Evolutionary conservation across 805 yeast genomes (phyloP).

Genomic region (Jamesozyma jinghongensis): DNA sequence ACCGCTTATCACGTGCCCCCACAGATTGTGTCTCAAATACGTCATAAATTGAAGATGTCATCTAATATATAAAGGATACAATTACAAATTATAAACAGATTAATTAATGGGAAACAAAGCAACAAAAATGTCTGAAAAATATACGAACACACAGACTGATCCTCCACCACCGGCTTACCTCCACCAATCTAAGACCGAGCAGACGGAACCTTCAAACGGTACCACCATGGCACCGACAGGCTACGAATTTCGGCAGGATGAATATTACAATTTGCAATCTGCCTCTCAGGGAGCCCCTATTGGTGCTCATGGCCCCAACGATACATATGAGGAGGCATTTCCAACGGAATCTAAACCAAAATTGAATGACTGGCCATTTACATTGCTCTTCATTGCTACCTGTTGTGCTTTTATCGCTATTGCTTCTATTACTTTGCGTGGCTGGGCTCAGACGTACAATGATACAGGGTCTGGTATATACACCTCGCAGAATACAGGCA

Average conservation of each 20-base stretch:
- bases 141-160: constrained; percentile 1
- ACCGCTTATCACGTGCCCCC: too few species aligned
- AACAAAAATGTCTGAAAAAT: background rate
- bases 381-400: constrained; percentile 41
- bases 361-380: constrained; percentile 65
- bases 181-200: background rate
- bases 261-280: constrained; percentile 24
- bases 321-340: constrained; percentile 57
- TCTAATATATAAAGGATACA: background rate
- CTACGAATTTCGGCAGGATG: constrained; percentile 22
- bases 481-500: constrained; percentile 40
- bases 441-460: constrained; percentile 47
- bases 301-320: constrained; percentile 24
- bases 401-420: constrained; percentile 61
- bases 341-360: constrained; percentile 42
- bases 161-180: constrained; percentile 14
- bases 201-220: background rate
- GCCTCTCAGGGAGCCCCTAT: constrained; percentile 31
- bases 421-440: constrained; percentile 58
- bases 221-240: constrained; percentile 1
- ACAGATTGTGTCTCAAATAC: too few species aligned
- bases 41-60: too few species aligned
- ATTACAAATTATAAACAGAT: too few species aligned
- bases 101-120: too few species aligned
- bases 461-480: constrained; percentile 59